A percentile compares a stretch with the other conserved stretches of the same genome.
phyloP scores from a whole-genome alignment of 2,329 filamentous ascomycete species.

The Podosphaera leucotricha region DNA sequence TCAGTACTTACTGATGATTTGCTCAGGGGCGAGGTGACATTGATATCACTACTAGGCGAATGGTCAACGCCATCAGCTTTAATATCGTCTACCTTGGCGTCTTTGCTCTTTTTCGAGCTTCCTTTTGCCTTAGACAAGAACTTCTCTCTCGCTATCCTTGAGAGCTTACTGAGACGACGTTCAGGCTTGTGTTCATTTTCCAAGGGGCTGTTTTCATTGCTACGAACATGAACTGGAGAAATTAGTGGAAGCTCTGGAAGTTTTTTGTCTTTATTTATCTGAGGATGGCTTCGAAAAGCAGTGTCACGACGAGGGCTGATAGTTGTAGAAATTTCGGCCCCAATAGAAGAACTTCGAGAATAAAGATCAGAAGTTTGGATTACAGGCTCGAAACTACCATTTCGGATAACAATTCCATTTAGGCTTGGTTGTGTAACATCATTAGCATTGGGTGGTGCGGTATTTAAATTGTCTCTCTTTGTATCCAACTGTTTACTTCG shows the following conservation, averaged over 20 bases:
- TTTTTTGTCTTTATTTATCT: constrained; percentile 6
- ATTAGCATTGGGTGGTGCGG: neutral
- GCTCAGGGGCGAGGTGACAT: constrained; percentile 3
- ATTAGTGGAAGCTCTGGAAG: constrained; percentile 6
- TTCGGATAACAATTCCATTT: neutral
- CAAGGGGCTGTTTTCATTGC: neutral
- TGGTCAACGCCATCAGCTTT: constrained; percentile 9
- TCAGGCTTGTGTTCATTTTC: constrained; percentile 4
- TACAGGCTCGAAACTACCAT: constrained; percentile 18
- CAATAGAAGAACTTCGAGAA: constrained; percentile 8
- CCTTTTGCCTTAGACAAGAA: constrained; percentile 2
- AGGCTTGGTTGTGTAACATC: neutral
- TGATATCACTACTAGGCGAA: neutral
- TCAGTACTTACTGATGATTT: neutral
- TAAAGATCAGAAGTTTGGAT: constrained; percentile 16
- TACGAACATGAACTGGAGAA: neutral
- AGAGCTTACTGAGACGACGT: constrained; percentile 12
- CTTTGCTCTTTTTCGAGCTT: constrained; percentile 3
- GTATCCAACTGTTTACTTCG: neutral
- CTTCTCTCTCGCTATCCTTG: constrained; percentile 12
- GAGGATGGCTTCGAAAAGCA: constrained; percentile 7
- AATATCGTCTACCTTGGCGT: constrained; percentile 6
- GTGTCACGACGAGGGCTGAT: constrained; percentile 6
- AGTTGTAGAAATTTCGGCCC: constrained; percentile 1
- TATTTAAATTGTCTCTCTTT: neutral